These are phyloP conservation scores for Saccharomycopsis crataegensis DNA, from an alignment of 1,139 yeast genomes.

Conservation along the genomic window DNA sequence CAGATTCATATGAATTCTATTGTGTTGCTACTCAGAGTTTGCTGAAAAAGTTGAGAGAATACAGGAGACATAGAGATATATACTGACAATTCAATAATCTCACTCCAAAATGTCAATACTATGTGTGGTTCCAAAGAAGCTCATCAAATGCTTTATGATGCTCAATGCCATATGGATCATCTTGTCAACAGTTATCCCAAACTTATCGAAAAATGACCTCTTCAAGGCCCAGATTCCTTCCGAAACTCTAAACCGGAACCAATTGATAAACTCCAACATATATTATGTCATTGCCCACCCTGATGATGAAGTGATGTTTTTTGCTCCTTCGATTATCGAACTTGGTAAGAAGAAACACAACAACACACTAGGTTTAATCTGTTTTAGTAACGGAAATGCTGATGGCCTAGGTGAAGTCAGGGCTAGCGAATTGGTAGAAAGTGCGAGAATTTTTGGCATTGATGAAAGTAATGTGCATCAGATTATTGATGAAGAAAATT, in stretches of 20 bases:
- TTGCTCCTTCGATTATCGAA: slow-evolving; percentile 69
- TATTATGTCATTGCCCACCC: slow-evolving; percentile 85
- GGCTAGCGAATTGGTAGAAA: slow-evolving; percentile 46
- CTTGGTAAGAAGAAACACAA: slow-evolving; percentile 40
- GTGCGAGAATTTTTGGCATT: slow-evolving; percentile 56
- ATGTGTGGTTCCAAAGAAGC: slow-evolving; percentile 1
- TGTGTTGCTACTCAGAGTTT: too few species aligned
- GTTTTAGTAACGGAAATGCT: slow-evolving; percentile 74
- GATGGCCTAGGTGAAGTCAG: slow-evolving; percentile 66
- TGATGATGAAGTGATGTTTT: slow-evolving; percentile 98
- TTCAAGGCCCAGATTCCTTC: not conserved
- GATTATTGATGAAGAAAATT: slow-evolving; percentile 38
- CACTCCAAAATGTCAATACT: not conserved
- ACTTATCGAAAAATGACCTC: not conserved
- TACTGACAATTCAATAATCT: not conserved
- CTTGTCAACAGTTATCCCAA: slow-evolving; percentile 9
- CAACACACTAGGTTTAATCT: slow-evolving; percentile 52
- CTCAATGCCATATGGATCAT: slow-evolving; percentile 12
- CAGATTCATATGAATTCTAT: too few species aligned
- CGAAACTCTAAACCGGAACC: not conserved
- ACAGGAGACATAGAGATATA: not conserved
- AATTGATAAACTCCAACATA: slow-evolving; percentile 21
- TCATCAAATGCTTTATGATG: slow-evolving; percentile 11
- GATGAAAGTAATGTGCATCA: slow-evolving; percentile 37
- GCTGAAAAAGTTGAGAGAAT: not conserved